Evolutionary conservation across 257 asterid species (phyloP).

Genomic region (Solanum neorickii): DNA sequence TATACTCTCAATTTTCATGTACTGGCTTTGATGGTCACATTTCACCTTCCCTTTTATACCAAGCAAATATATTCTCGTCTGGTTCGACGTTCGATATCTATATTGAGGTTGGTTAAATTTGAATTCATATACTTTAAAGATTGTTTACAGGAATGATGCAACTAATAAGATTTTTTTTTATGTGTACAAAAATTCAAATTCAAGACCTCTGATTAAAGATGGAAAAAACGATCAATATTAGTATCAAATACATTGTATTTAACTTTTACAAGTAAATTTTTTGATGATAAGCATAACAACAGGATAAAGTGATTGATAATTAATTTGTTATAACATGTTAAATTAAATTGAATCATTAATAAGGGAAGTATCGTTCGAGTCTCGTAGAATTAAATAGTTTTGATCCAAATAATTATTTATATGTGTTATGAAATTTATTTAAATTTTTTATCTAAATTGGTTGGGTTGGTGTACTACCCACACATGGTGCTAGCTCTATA

Average conservation of each 20-base stretch:
- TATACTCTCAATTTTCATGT: not conserved
- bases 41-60: not conserved
- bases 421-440: not conserved
- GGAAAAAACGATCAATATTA: too few species aligned
- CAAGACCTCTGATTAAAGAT: not conserved
- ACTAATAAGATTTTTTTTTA: not conserved
- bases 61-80: not conserved
- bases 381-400: not conserved
- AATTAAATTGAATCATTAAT: not conserved
- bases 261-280: not conserved
- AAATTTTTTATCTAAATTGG: not conserved
- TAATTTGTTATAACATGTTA: not conserved
- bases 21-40: not conserved
- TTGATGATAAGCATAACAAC: not conserved
- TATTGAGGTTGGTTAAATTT: too few species aligned
- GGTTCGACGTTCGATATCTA: too few species aligned
- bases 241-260: not conserved
- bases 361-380: not conserved
- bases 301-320: not conserved
- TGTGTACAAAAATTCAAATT: not conserved
- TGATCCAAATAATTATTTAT: not conserved
- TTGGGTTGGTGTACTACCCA: not conserved
- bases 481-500: not conserved
- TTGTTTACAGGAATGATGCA: fast-evolving
- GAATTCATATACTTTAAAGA: fast-evolving